Evolutionary conservation across 495 filamentous ascomycete species (phyloP).

Genomic region (Penicillium flavigenum): DNA sequence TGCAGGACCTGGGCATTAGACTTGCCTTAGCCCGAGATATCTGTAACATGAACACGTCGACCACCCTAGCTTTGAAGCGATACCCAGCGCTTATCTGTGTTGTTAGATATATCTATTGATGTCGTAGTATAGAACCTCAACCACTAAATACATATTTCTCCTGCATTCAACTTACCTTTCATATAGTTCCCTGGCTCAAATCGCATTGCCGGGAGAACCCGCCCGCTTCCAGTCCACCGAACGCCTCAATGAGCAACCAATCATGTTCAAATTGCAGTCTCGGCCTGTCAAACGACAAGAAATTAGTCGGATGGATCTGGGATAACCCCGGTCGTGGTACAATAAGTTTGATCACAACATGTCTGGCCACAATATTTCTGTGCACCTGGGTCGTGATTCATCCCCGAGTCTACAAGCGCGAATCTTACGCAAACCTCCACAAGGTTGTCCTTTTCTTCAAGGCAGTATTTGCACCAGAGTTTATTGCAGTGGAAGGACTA

Average conservation of each 20-base stretch:
- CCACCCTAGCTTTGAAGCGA: background rate
- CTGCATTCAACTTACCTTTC: background rate
- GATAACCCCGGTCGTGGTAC: conserved; percentile 36
- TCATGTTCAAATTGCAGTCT: background rate
- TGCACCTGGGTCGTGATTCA: conserved; percentile 42
- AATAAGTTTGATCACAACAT: conserved; percentile 31
- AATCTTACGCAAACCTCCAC: conserved; percentile 21
- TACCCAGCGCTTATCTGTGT: background rate
- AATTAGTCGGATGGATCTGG: conserved; percentile 30
- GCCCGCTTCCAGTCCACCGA: too few relatives aligned
- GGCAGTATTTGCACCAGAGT: conserved; percentile 35
- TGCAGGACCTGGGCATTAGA: too few relatives aligned
- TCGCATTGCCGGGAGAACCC: background rate
- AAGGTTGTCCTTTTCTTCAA: conserved; percentile 36
- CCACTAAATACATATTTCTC: too few relatives aligned
- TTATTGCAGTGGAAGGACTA: conserved; percentile 39
- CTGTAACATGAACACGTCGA: background rate
- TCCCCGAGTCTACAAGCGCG: conserved; percentile 34
- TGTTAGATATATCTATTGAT: background rate
- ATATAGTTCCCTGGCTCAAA: background rate
- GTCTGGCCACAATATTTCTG: conserved; percentile 35
- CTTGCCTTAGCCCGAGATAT: background rate
- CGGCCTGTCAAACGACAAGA: background rate
- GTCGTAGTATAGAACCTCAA: too few relatives aligned
- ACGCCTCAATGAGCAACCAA: background rate